Base-by-base conservation (phyloP, 192 early-diverging fungal genomes). In the Coemansia sp. region DNA sequence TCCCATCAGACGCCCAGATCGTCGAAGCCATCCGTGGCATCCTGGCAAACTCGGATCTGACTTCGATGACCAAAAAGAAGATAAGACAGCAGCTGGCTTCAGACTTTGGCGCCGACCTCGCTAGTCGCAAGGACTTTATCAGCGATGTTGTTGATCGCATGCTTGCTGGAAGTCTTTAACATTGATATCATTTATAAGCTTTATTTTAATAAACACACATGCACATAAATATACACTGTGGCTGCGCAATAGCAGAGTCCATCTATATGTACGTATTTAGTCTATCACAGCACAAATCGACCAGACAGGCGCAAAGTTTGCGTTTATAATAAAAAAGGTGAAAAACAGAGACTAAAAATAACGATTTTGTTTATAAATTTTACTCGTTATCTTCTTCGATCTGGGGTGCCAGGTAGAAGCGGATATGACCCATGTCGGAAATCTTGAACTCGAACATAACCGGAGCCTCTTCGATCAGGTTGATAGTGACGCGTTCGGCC, bases 401-500 rank as follows among this genome's bases (percentile, higher is more conserved):
- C 82, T 92, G 89, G 30, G 90, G 90, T 20, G 90, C 94, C 40
- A 98, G 86, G 84, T 94, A 98, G 88, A 92, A 98, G 84, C 94
- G 84, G 64, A 99, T 89, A 83, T 94, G 91, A 33, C 95, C 96
- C 61, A 93, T 75, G 30, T 93, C 91, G 51, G 86, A 89, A 63
- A 96, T 87, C 72, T 90, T 89, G 85, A 96, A 99, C 83, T 99
- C 94, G 48, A 99, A 90, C 77, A 99, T 80, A 56, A 97, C 73
- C 16, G 96, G 96, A 4, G 96, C 89, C 42, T 95, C 94, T 69
- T 89, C 84, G 38, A 90, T 91, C 72, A 99, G 84, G 72, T 84
- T 86, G 51, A 98, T 83, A 51, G 85, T 90, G 64, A 99, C 96
- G 50, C 82, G 77, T 16, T 82, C 74, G 8, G 91, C 83, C 29